A percentile compares a stretch with the other conserved stretches of the same genome.
phyloP scores from a whole-genome alignment of 2,329 filamentous ascomycete species.

The Magnaporthiopsis poae region DNA sequence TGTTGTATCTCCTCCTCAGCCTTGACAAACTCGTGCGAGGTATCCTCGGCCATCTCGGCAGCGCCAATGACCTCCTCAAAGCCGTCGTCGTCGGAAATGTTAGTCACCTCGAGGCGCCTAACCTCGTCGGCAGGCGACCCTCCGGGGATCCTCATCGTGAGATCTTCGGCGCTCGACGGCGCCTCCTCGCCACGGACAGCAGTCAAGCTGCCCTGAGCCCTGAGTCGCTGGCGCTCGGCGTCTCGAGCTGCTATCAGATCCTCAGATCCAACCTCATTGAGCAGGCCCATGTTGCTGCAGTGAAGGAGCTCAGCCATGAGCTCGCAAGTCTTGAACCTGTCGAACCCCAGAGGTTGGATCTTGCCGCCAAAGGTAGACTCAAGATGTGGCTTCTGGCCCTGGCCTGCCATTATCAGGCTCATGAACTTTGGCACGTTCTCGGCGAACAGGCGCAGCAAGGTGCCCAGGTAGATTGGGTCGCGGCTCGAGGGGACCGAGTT shows the following conservation, averaged over 20 bases:
- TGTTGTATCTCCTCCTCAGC: constrained; percentile 41
- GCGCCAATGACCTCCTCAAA: constrained; percentile 77
- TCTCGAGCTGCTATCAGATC: constrained; percentile 74
- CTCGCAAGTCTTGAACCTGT: constrained; percentile 97
- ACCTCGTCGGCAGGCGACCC: constrained; percentile 49
- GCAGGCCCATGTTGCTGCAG: constrained; percentile 94
- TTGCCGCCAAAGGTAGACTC: constrained; percentile 81
- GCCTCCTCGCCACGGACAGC: constrained; percentile 29
- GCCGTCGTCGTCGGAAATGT: constrained; percentile 76
- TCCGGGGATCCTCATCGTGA: constrained; percentile 48
- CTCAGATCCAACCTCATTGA: constrained; percentile 87
- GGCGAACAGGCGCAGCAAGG: constrained; percentile 78
- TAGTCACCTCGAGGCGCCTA: constrained; percentile 66
- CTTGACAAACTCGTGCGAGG: constrained; percentile 59
- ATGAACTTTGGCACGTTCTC: constrained; percentile 90
- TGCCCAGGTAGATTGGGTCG: constrained; percentile 93
- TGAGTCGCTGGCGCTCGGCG: constrained; percentile 67
- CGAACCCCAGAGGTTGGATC: constrained; percentile 90
- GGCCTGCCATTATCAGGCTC: constrained; percentile 71
- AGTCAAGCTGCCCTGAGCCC: constrained; percentile 66
- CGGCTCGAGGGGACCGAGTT: constrained; percentile 70
- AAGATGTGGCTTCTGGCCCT: constrained; percentile 62
- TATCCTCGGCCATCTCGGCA: constrained; percentile 63
- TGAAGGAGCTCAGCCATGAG: constrained; percentile 95
- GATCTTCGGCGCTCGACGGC: constrained; percentile 47